A percentile compares a stretch with the other conserved stretches of the same genome.
phyloP scores from a whole-genome alignment of 2,329 filamentous ascomycete species.

The Sclerotinia nivalis region DNA sequence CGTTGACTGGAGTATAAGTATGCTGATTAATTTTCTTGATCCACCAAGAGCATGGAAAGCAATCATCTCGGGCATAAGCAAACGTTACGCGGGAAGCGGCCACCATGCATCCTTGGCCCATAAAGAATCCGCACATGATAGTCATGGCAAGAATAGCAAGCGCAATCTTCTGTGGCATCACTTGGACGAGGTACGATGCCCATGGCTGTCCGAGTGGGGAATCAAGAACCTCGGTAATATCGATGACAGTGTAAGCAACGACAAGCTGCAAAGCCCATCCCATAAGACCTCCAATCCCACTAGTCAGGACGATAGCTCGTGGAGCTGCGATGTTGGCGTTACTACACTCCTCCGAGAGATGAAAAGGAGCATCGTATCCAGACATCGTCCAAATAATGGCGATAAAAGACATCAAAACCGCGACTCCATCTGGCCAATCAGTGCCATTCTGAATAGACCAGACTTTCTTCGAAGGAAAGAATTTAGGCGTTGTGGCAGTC shows the following conservation, averaged over 20 bases:
- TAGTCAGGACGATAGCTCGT: conserved; percentile 70
- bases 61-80: conserved; percentile 68
- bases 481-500: conserved; percentile 54
- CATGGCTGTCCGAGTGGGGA: conserved; percentile 68
- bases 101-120: conserved; percentile 72
- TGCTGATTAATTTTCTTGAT: conserved; percentile 59
- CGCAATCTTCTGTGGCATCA: conserved; percentile 58
- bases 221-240: conserved; percentile 56
- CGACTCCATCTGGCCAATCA: conserved; percentile 65
- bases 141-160: conserved; percentile 61
- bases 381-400: conserved; percentile 70
- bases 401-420: conserved; percentile 71
- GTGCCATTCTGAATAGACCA: conserved; percentile 70
- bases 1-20: conserved; percentile 66
- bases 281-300: conserved; percentile 62
- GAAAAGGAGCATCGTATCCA: conserved; percentile 69
- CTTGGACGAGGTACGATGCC: conserved; percentile 66
- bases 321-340: conserved; percentile 71
- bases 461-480: conserved; percentile 58
- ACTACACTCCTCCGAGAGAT: conserved; percentile 73
- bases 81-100: conserved; percentile 64
- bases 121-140: conserved; percentile 65
- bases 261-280: conserved; percentile 75
- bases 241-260: conserved; percentile 66
- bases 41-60: conserved; percentile 59